A percentile compares a stretch with the other conserved stretches of the same genome.
Conservation (phyloP, 2,329 filamentous ascomycete genomes). For the Cordyceps cateniannulata region DNA sequence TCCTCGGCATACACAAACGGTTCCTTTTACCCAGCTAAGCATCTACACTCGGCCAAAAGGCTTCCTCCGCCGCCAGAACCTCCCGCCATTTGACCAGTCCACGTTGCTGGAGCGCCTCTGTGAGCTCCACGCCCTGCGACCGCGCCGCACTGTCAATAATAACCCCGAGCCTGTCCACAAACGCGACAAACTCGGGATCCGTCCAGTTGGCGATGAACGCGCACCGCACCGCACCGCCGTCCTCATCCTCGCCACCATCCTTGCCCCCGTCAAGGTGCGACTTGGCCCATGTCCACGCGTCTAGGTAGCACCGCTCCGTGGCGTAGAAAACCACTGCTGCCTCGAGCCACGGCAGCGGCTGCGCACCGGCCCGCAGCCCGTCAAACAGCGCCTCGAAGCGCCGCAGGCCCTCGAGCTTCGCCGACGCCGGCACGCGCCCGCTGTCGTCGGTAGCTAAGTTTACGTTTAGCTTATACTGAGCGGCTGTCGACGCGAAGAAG, state of each 20-base stretch:
- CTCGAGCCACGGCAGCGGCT: constrained; percentile 50
- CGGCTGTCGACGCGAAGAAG: constrained; percentile 61
- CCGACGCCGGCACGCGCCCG: constrained; percentile 20
- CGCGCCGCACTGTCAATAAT: constrained; percentile 49
- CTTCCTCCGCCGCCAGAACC: constrained; percentile 49
- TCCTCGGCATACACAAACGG: too few relatives aligned
- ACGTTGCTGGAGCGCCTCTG: constrained; percentile 28
- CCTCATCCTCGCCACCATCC: constrained; percentile 22
- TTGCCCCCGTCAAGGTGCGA: constrained; percentile 24
- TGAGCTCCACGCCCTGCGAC: constrained; percentile 27
- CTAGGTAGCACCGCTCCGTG: constrained; percentile 61
- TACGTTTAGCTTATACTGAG: constrained; percentile 51
- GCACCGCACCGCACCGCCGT: constrained; percentile 57
- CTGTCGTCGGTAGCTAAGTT: constrained; percentile 23
- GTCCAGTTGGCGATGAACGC: constrained; percentile 67
- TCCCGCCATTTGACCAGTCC: constrained; percentile 40
- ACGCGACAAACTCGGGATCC: constrained; percentile 50
- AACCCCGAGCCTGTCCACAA: constrained; percentile 48
- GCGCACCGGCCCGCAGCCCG: constrained; percentile 38
- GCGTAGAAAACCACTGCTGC: constrained; percentile 69
- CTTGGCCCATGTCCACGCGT: constrained; percentile 50
- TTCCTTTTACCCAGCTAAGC: background rate
- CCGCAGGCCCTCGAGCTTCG: constrained; percentile 33
- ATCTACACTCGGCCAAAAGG: constrained; percentile 48
- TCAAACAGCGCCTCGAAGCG: constrained; percentile 44